These are phyloP conservation scores for Elaeis oleifera DNA, from an alignment of 202 grass and related monocot species.

Conservation along the genomic window DNA sequence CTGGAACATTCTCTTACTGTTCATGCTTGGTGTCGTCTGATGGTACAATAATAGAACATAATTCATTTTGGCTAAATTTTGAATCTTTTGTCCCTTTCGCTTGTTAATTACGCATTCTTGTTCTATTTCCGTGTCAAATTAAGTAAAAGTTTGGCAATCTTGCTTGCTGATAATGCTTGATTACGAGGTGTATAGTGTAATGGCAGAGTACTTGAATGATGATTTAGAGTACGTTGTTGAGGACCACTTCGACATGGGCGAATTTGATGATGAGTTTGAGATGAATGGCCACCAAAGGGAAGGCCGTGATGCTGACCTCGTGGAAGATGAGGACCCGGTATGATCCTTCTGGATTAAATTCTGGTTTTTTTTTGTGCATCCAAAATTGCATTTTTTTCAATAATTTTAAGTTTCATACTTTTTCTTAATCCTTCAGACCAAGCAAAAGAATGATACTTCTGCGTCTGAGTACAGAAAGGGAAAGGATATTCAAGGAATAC, in stretches of 20 bases:
- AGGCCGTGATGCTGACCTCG: conserved; percentile 1
- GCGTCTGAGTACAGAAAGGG: conserved; percentile 55
- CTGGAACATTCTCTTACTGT: too few relatives aligned
- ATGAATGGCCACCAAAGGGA: conserved; percentile 1
- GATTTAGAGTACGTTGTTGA: conserved; percentile 6
- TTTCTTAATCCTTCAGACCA: conserved; percentile 15
- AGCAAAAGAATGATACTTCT: conserved; percentile 48
- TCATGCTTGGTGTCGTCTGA: too few relatives aligned
- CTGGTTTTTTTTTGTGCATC: not conserved
- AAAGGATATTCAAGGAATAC: conserved; percentile 82
- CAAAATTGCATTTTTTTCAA: not conserved
- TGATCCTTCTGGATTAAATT: conserved; percentile 6
- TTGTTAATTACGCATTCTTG: not conserved
- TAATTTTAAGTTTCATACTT: not conserved
- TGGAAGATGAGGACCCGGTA: conserved; percentile 14
- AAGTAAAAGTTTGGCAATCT: not conserved
- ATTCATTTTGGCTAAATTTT: too few relatives aligned
- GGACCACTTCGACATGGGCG: not conserved
- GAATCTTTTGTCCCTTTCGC: too few relatives aligned
- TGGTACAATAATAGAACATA: too few relatives aligned
- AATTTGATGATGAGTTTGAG: conserved; percentile 28
- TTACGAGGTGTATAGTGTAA: conserved; percentile 2
- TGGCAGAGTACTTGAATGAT: conserved; percentile 5
- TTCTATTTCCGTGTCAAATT: not conserved
- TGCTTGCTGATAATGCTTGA: not conserved